phyloP scores from a whole-genome alignment of 1,139 yeast genomes.

The Hyphopichia khmerensis region DNA sequence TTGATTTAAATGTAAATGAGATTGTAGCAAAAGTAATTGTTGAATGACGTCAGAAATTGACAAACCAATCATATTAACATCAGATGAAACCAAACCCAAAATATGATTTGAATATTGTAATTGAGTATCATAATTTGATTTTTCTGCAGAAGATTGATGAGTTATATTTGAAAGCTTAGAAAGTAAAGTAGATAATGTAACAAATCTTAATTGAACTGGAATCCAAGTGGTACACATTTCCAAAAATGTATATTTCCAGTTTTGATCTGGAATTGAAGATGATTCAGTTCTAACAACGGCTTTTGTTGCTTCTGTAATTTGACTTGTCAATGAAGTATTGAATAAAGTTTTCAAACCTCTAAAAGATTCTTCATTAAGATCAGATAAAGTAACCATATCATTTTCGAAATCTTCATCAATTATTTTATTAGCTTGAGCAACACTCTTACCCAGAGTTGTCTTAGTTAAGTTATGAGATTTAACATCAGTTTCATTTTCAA shows the following conservation, averaged over 20 bases:
- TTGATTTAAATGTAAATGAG: slow-evolving; percentile 37
- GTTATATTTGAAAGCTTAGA: slow-evolving; percentile 24
- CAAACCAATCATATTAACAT: slow-evolving; percentile 82
- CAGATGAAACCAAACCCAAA: slow-evolving; percentile 71
- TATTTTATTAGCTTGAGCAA: slow-evolving; percentile 16
- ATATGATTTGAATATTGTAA: slow-evolving; percentile 52
- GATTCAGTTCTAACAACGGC: slow-evolving; percentile 31
- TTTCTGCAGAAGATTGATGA: slow-evolving; percentile 17
- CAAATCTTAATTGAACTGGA: slow-evolving; percentile 85
- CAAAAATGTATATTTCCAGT: slow-evolving; percentile 60
- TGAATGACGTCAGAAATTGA: slow-evolving; percentile 83
- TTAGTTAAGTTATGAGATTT: slow-evolving; percentile 23
- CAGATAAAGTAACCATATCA: slow-evolving; percentile 22
- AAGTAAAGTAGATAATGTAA: slow-evolving; percentile 52
- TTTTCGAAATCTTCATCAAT: slow-evolving; percentile 31
- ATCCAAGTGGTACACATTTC: slow-evolving; percentile 73
- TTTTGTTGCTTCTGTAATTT: slow-evolving; percentile 46
- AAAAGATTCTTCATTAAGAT: slow-evolving; percentile 35
- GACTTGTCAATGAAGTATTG: slow-evolving; percentile 49
- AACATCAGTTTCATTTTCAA: slow-evolving; percentile 16
- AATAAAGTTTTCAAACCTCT: slow-evolving; percentile 48
- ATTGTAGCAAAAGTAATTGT: slow-evolving; percentile 60
- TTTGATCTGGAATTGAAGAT: not conserved
- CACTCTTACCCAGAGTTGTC: slow-evolving; percentile 23
- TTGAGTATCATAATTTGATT: slow-evolving; percentile 34